Evolutionary conservation across 2,329 filamentous ascomycete species (phyloP).

Genomic region (Apiospora pterosperma): DNA sequence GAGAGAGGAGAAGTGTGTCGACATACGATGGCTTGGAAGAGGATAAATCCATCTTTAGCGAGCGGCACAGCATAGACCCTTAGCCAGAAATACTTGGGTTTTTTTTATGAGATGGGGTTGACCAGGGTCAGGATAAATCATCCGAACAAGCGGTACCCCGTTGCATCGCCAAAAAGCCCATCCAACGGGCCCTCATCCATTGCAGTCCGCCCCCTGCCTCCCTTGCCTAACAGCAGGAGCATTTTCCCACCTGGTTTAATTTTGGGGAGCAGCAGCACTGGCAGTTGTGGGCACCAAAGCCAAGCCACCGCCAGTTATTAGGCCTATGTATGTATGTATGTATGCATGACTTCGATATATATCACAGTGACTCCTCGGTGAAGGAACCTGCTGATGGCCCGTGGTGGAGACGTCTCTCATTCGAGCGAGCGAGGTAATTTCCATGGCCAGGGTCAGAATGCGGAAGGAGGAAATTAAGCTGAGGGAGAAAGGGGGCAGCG

Average conservation of each 20-base stretch:
- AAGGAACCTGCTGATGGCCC: background rate
- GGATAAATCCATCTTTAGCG: background rate
- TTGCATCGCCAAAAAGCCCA: background rate
- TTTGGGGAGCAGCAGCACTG: background rate
- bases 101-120: background rate
- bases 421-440: slow-evolving; percentile 2
- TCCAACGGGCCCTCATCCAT: too few species aligned
- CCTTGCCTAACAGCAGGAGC: too few species aligned
- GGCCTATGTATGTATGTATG: too few species aligned
- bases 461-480: background rate
- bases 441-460: background rate
- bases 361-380: too few species aligned
- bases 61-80: slow-evolving; percentile 9
- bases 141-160: slow-evolving; percentile 1
- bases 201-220: too few species aligned
- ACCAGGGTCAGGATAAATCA: background rate
- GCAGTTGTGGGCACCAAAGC: too few species aligned
- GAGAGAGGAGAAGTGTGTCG: background rate
- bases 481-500: background rate
- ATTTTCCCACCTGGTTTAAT: background rate
- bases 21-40: slow-evolving; percentile 1
- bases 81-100: background rate
- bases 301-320: too few species aligned
- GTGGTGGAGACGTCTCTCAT: background rate
- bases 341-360: too few species aligned